Evolutionary conservation across 2,329 filamentous ascomycete species (phyloP).

Genomic region (Aspergillus aculeatinus): DNA sequence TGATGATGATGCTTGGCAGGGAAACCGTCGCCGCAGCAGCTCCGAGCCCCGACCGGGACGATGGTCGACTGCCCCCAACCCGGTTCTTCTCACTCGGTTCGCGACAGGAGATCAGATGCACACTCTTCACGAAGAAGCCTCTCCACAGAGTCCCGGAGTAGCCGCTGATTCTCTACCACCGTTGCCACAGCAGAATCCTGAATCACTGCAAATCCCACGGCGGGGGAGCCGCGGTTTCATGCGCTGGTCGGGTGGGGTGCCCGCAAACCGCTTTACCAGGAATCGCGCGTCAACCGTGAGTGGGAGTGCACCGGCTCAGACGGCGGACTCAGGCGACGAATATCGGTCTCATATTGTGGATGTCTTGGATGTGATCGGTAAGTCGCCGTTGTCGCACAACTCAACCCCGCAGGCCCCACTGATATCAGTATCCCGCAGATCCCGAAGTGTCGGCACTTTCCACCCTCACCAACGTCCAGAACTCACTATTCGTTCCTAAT

Average conservation of each 20-base stretch:
- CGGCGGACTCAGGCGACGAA: slow-evolving; percentile 37
- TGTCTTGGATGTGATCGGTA: slow-evolving; percentile 67
- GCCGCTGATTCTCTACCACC: slow-evolving; percentile 10
- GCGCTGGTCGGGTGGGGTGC: slow-evolving; percentile 35
- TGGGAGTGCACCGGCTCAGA: slow-evolving; percentile 19
- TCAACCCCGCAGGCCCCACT: background rate
- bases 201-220: slow-evolving; percentile 18
- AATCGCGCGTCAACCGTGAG: slow-evolving; percentile 36
- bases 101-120: slow-evolving; percentile 28
- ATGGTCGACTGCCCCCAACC: slow-evolving; percentile 28
- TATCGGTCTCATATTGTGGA: slow-evolving; percentile 66
- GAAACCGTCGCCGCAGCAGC: slow-evolving; percentile 40
- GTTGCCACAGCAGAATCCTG: slow-evolving; percentile 16
- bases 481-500: slow-evolving; percentile 81
- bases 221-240: slow-evolving; percentile 23
- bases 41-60: slow-evolving; percentile 41
- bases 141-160: slow-evolving; percentile 19
- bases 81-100: slow-evolving; percentile 22
- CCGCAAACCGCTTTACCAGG: slow-evolving; percentile 31
- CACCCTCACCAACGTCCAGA: slow-evolving; percentile 84
- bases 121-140: slow-evolving; percentile 36
- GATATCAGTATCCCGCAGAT: slow-evolving; percentile 51
- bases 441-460: slow-evolving; percentile 80
- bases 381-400: slow-evolving; percentile 24
- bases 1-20: slow-evolving; percentile 30